Evolutionary conservation across 805 yeast genomes (phyloP).

Genomic region (Wickerhamomyces xylosicus): DNA sequence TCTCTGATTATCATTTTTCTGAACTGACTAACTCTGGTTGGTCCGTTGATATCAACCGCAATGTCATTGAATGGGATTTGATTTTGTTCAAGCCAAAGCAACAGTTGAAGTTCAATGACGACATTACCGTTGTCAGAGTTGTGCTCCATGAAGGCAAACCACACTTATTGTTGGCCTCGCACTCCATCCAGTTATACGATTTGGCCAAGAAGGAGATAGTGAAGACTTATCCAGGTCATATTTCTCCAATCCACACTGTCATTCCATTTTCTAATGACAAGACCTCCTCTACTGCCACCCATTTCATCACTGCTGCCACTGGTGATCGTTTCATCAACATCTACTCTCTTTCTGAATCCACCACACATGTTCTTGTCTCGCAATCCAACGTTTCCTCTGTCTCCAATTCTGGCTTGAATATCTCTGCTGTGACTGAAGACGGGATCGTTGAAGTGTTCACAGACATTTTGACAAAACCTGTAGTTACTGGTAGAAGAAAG

Average conservation of each 20-base stretch:
- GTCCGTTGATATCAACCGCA: conserved; percentile 50
- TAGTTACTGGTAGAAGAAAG: conserved; percentile 29
- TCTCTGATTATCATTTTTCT: conserved; percentile 40
- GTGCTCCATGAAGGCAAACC: conserved; percentile 19
- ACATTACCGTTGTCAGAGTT: conserved; percentile 22
- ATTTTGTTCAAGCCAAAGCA: conserved; percentile 29
- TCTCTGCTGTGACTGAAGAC: conserved; percentile 59
- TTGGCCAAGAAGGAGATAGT: conserved; percentile 27
- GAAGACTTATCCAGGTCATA: conserved; percentile 65
- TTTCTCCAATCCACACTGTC: conserved; percentile 50
- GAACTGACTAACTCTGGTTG: conserved; percentile 35
- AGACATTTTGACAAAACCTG: conserved; percentile 32
- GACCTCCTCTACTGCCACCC: background rate
- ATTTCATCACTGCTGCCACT: conserved; percentile 58
- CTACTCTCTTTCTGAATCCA: conserved; percentile 33
- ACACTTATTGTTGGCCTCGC: conserved; percentile 55
- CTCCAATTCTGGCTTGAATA: conserved; percentile 25
- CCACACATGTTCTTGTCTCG: conserved; percentile 56
- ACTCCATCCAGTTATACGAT: conserved; percentile 48
- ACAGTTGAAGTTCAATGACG: conserved; percentile 29
- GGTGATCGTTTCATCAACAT: conserved; percentile 78
- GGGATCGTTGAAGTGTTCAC: conserved; percentile 67
- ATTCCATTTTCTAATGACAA: conserved; percentile 27
- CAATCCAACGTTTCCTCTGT: conserved; percentile 48
- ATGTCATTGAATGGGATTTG: conserved; percentile 53